Evolutionary conservation across 2,329 filamentous ascomycete species (phyloP), one percentile per base, ranked within the genome.

Genomic region (Fusarium sublunatum): DNA sequence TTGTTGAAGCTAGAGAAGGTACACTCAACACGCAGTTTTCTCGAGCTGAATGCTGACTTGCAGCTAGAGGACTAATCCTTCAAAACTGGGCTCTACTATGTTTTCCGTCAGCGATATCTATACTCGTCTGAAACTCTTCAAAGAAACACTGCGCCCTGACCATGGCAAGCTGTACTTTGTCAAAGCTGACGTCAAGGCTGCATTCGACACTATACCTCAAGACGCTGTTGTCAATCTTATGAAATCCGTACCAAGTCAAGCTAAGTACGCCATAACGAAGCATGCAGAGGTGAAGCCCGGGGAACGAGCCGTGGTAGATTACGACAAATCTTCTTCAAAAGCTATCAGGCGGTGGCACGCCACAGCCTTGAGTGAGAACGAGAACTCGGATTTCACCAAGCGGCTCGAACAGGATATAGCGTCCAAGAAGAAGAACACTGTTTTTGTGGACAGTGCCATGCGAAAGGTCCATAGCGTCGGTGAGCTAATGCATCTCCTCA

Each of bases 141-240:
- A 89, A 63, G 69, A 76, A 3, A 75, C 65, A 1, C 73, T 90
- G 10, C 75, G 76, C 0, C 55, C 75, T 2, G 61, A 64, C 0
- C 68, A 76, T 1, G 69, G 72, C 8, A 80, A 76, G 5, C 77
- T 97, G 2, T 98, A 91, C 76, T 96, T 98, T 76, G 93, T 89
- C 58, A 99, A 99, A 74, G 82, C 96, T 11, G 95, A 99, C 72
- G 93, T 99, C 19, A 86, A 91, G 73, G 88, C 92, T 3, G 96
- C 94, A 68, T 99, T 97, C 73, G 95, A 99, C 75, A 97, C 91
- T 0, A 97, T 99, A 40, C 95, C 95, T 0, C 95, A 98, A 73
- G 77, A 84, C 25, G 86, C 87, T 1, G 80, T 98, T 15, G 72
- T 97, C 31, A 74, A 81, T 24, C 79, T 98, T 25, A 84, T 96